These are phyloP conservation scores for Podila clonocystis DNA, from an alignment of 192 early-diverging fungal species.

Conservation along the genomic window DNA sequence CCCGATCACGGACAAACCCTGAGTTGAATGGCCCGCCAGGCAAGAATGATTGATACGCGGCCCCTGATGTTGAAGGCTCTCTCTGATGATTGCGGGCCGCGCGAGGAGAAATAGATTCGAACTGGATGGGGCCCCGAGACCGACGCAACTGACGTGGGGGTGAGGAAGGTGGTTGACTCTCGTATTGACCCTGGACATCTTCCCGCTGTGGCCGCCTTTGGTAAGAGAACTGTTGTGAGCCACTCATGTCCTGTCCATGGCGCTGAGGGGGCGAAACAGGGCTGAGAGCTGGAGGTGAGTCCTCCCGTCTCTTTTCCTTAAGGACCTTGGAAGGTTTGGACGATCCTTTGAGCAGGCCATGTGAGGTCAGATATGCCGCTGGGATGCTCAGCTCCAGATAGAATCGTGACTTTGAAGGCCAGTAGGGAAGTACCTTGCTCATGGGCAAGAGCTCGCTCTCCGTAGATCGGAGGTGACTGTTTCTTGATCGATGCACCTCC, in stretches of 20 bases:
- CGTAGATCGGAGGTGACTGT: constrained; percentile 17
- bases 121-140: not conserved
- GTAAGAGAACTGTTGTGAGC: not conserved
- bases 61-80: not conserved
- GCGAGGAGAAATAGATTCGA: not conserved
- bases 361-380: constrained; percentile 37
- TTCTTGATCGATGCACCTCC: constrained; percentile 18
- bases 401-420: constrained; percentile 39
- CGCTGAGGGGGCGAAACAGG: not conserved
- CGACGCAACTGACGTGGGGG: not conserved
- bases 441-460: constrained; percentile 8
- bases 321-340: not conserved
- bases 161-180: not conserved
- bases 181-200: not conserved
- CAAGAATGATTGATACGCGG: not conserved
- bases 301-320: constrained; percentile 5
- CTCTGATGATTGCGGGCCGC: not conserved
- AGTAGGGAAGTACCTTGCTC: constrained; percentile 27
- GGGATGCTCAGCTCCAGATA: constrained; percentile 38
- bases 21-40: not conserved
- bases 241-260: not conserved
- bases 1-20: not conserved
- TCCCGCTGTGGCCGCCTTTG: too few species aligned
- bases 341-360: constrained; percentile 31
- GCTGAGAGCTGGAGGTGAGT: not conserved